Evolutionary conservation across 768 basidiomycete species (phyloP), one percentile per base, ranked within the genome.

Genomic region (Xanthoconium stramineum): DNA sequence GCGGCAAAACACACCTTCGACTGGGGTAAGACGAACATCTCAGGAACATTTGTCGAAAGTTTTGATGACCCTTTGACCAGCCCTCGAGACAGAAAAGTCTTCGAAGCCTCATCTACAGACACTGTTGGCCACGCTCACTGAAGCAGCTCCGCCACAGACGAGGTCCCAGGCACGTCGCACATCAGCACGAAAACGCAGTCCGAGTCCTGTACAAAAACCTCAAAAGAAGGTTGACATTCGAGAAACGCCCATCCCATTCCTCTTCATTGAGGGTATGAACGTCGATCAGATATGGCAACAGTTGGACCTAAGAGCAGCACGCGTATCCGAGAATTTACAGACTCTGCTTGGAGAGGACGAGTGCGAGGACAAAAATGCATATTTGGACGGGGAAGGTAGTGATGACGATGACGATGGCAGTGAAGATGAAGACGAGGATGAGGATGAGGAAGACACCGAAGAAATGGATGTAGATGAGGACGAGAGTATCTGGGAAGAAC

Each of bases 251-350:
- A 71, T 98, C 3, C 76, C 83, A 8, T 82, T 81, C 36, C 80
- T 99, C 19, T 89, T 85, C 56, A 76, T 86, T 13, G 83, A 92
- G 20, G 86, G 81, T 17, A 86, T 97, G 83, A 88, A 85, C 61
- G 80, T 83, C 24, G 90, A 91, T 54, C 94, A 96, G 69, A 76
- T 98, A 29, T 99, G 96, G 96, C 87, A 86, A 39, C 96, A 99
- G 74, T 71, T 98, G 52, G 96, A 98, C 66, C 76, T 99, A 52
- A 78, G 91, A 43, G 77, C 86, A 15, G 80, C 83, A 58, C 80
- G 79, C 44, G 75, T 98, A 24, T 89, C 87, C 58, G 80, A 81
- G 40, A 80, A 88, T 48, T 73, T 96, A 40, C 81, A 89, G 47
- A 79, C 84, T 37, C 74, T 93, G 19, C 83, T 85, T 52, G 84